Base-by-base conservation (phyloP, 2,329 filamentous ascomycete species). In the Epicoccum sorghinum region DNA sequence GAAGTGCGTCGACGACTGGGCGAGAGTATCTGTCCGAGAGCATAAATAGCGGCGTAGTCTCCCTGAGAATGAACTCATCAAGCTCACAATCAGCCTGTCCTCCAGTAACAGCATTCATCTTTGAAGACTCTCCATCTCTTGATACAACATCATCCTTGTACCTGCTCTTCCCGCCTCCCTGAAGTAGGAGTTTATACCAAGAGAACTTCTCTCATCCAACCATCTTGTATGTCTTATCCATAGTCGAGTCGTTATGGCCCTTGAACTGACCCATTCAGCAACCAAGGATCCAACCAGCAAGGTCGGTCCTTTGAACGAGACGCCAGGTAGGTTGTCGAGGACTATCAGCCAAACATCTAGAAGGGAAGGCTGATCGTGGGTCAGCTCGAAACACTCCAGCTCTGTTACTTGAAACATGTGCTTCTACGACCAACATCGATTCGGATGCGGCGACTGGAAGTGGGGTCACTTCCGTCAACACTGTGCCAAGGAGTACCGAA, bases 401-500 rank as follows among this genome's bases (percentile, higher is more conserved):
- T 70, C 68, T 69, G 59, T 60, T 51, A 58, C 59, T 63, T 71
- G 64, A 72, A 70, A 75, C 72, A 96, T 98, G 93, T 97, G 93
- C 81, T 97, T 95, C 82, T 98, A 93, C 82, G 92, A 97, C 70
- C 89, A 93, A 78, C 91, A 89, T 75, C 84, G 86, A 66, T 96
- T 90, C 84, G 77, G 77, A 53, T 98, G 93, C 79, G 89, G 90
- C 70, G 93, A 91, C 83, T 96, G 89, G 88, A 91, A 92, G 77
- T 98, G 93, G 93, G 90, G 91, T 63, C 89, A 89, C 79, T 97
- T 97, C 81, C 87, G 90, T 63, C 86, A 93, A 76, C 93, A 96
- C 74, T 98, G 93, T 83, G 88, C 89, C 76, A 92, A 91, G 77
- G 93, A 97, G 76, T 96, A 96, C 79, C 90, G 93, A 62, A 96